Evolutionary conservation across 768 basidiomycete genomes (phyloP).

Genomic region (Leccinellum luteum): DNA sequence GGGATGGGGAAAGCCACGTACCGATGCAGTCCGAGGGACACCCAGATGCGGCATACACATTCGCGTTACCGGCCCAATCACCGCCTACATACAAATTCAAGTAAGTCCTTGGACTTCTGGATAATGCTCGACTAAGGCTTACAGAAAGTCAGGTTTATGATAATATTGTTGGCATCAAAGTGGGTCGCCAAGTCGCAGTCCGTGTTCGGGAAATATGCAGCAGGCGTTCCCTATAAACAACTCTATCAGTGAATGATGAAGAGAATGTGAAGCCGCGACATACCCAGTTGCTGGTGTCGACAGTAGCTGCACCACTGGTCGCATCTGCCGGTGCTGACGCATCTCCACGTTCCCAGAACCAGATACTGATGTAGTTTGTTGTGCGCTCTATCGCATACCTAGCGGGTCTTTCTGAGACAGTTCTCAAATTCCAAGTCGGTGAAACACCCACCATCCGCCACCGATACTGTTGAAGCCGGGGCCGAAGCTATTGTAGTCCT

Average conservation of each 20-base stretch:
- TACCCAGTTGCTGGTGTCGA: slow-evolving; percentile 28
- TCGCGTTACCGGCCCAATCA: slow-evolving; percentile 27
- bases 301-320: slow-evolving; percentile 14
- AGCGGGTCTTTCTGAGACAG: background rate
- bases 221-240: slow-evolving; percentile 29
- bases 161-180: slow-evolving; percentile 33
- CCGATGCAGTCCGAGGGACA: slow-evolving; percentile 31
- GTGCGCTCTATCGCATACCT: slow-evolving; percentile 42
- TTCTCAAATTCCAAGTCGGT: background rate
- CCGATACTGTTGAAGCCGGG: slow-evolving; percentile 32
- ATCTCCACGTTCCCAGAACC: slow-evolving; percentile 40
- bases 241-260: background rate
- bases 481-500: slow-evolving; percentile 27
- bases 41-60: slow-evolving; percentile 28
- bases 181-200: slow-evolving; percentile 40
- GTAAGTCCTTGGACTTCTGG: background rate
- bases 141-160: slow-evolving; percentile 36
- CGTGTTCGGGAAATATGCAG: slow-evolving; percentile 37
- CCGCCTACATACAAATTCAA: slow-evolving; percentile 21
- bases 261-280: background rate
- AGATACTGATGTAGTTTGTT: slow-evolving; percentile 34
- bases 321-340: slow-evolving; percentile 34
- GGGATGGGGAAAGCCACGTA: slow-evolving; percentile 7
- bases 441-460: slow-evolving; percentile 38
- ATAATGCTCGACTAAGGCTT: background rate